Evolutionary conservation across 2,329 filamentous ascomycete species (phyloP).

Genomic region (Colletotrichum costaricense): DNA sequence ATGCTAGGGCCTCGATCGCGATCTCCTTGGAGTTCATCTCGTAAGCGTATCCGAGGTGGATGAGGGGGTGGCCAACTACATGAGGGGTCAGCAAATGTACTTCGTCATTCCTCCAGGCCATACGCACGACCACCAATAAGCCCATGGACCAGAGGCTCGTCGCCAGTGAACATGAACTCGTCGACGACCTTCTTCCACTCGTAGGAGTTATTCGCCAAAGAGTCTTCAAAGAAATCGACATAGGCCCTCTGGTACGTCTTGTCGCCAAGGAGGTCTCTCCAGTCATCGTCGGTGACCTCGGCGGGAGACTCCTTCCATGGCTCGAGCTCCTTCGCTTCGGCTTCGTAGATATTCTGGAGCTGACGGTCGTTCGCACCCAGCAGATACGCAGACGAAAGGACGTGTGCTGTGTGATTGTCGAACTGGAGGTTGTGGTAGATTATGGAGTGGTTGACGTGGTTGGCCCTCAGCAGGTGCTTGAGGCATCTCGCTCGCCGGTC

Average conservation of each 20-base stretch:
- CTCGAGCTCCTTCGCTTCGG: constrained; percentile 77
- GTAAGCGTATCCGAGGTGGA: constrained; percentile 93
- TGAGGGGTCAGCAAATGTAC: constrained; percentile 41
- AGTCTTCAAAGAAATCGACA: constrained; percentile 95
- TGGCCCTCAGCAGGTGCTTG: constrained; percentile 90
- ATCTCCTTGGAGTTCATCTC: constrained; percentile 88
- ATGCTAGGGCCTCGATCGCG: constrained; percentile 86
- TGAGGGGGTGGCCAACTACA: constrained; percentile 88
- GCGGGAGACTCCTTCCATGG: constrained; percentile 86
- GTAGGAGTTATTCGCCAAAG: constrained; percentile 80
- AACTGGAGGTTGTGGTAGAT: constrained; percentile 80
- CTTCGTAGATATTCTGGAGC: constrained; percentile 84
- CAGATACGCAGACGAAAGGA: constrained; percentile 86
- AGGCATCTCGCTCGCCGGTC: constrained; percentile 85
- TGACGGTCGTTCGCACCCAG: constrained; percentile 81
- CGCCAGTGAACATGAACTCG: constrained; percentile 80
- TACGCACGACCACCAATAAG: constrained; percentile 82
- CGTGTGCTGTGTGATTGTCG: constrained; percentile 87
- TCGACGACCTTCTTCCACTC: constrained; percentile 84
- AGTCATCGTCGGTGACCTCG: constrained; percentile 86
- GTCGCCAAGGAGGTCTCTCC: constrained; percentile 86
- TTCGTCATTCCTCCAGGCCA: neutral
- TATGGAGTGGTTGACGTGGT: constrained; percentile 90
- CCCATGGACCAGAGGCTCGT: constrained; percentile 83
- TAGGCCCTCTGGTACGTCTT: constrained; percentile 87